Conservation (phyloP, 2,329 filamentous ascomycete species). For the Colletotrichum spinosum region DNA sequence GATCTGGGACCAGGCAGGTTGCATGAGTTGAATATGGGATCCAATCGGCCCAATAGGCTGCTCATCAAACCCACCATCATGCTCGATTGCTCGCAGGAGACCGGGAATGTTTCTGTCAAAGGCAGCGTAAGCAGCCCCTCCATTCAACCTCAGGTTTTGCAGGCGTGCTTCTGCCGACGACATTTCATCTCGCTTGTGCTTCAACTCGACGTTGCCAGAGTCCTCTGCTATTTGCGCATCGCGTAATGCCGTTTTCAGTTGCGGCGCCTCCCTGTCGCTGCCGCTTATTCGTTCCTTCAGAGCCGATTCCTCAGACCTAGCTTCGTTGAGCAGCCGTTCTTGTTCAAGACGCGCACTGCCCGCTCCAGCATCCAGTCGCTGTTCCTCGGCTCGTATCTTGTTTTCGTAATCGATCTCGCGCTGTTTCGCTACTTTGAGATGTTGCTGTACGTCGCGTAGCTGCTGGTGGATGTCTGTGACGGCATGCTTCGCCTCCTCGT, state of each 20-base stretch:
- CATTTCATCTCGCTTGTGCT: constrained; percentile 39
- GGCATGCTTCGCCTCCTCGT: constrained; percentile 64
- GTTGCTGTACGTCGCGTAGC: constrained; percentile 70
- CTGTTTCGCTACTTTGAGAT: constrained; percentile 64
- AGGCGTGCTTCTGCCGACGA: constrained; percentile 27
- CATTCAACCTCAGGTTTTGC: constrained; percentile 23
- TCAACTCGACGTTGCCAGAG: constrained; percentile 8
- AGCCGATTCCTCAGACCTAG: constrained; percentile 37
- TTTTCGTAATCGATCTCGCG: constrained; percentile 58
- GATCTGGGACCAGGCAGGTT: constrained; percentile 85
- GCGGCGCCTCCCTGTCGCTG: constrained; percentile 3
- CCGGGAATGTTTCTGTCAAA: constrained; percentile 73
- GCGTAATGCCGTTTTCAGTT: constrained; percentile 11
- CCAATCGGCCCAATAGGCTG: constrained; percentile 89
- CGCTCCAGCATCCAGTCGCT: constrained; percentile 73
- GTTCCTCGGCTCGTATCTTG: constrained; percentile 66
- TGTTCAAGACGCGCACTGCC: constrained; percentile 74
- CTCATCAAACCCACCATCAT: constrained; percentile 75
- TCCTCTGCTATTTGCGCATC: constrained; percentile 13
- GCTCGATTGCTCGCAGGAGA: constrained; percentile 76
- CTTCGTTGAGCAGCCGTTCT: constrained; percentile 37
- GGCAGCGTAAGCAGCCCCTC: constrained; percentile 68
- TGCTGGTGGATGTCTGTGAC: constrained; percentile 69
- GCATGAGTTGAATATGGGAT: constrained; percentile 77
- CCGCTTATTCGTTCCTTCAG: constrained; percentile 34